These are phyloP conservation scores for Oryza coarctata DNA, from an alignment of 176 grass and related monocot species.

Conservation along the genomic window DNA sequence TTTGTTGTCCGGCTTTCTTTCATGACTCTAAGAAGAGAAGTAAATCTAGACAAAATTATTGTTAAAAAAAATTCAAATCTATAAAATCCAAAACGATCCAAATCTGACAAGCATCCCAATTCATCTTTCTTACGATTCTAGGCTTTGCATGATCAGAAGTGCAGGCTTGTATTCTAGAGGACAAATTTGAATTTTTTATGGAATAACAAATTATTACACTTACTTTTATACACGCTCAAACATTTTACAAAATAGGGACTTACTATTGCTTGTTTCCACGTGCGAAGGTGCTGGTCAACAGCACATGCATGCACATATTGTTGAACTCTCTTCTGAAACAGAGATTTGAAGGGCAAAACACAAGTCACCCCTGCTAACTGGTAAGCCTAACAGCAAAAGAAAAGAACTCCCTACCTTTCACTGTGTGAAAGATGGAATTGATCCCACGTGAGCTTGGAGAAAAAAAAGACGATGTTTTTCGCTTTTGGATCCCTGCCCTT, in stretches of 20 bases:
- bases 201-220: neutral
- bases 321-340: neutral
- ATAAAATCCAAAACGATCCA: no score
- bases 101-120: neutral
- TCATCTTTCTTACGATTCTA: neutral
- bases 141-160: neutral
- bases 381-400: neutral
- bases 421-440: constrained; percentile 11
- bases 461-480: neutral
- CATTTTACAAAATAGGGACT: neutral
- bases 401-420: neutral
- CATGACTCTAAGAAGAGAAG: neutral
- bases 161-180: neutral
- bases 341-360: constrained; percentile 15
- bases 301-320: neutral
- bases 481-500: constrained; percentile 14
- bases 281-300: neutral
- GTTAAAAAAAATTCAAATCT: neutral
- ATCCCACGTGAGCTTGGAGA: neutral
- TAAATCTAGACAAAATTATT: neutral
- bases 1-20: neutral
- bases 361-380: constrained; percentile 4
- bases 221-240: neutral
- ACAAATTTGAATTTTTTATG: neutral
- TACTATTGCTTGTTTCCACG: neutral